A percentile compares a stretch with the other conserved stretches of the same genome.
Evolutionary conservation across 768 basidiomycete genomes (phyloP).

Genomic region (Suillus hirtellus): DNA sequence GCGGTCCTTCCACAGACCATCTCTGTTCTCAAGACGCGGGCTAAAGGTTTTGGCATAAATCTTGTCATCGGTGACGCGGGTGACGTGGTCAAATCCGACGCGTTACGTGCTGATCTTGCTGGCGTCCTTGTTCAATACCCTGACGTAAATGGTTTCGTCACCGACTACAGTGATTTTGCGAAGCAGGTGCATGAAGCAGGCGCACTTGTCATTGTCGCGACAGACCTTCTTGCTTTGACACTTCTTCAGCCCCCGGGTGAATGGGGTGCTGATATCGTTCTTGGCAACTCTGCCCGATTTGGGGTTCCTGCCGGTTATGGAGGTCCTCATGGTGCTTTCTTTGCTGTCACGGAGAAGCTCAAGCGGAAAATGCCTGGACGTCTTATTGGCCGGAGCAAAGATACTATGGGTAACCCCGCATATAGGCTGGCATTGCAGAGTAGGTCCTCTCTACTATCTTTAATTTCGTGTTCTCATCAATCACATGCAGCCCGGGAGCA

Average conservation of each 20-base stretch:
- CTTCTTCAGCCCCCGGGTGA: conserved; percentile 95
- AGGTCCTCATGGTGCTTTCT: conserved; percentile 97
- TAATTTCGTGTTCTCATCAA: conserved; percentile 13
- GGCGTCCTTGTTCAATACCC: conserved; percentile 95
- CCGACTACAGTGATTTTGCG: conserved; percentile 68
- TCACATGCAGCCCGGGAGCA: conserved; percentile 78
- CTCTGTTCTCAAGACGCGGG: conserved; percentile 85
- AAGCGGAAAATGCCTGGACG: conserved; percentile 99
- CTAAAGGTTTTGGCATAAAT: conserved; percentile 91
- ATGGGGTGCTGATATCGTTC: conserved; percentile 96
- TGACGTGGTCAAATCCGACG: conserved; percentile 50
- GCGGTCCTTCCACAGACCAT: conserved; percentile 88
- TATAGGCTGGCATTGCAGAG: conserved; percentile 95
- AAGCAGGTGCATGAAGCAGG: conserved; percentile 68
- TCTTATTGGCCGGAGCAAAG: conserved; percentile 87
- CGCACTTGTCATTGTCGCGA: conserved; percentile 84
- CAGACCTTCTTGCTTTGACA: conserved; percentile 90
- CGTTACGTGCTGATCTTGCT: conserved; percentile 63
- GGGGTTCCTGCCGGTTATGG: conserved; percentile 98
- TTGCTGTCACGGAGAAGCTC: conserved; percentile 86
- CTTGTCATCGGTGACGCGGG: conserved; percentile 67
- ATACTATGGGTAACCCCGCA: conserved; percentile 79
- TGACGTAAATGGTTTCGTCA: conserved; percentile 81
- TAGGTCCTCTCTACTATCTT: conserved; percentile 39
- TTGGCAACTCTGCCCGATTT: conserved; percentile 95